phyloP scores from a whole-genome alignment of 2,329 filamentous ascomycete species.

The Aspergillus fijiensis region DNA sequence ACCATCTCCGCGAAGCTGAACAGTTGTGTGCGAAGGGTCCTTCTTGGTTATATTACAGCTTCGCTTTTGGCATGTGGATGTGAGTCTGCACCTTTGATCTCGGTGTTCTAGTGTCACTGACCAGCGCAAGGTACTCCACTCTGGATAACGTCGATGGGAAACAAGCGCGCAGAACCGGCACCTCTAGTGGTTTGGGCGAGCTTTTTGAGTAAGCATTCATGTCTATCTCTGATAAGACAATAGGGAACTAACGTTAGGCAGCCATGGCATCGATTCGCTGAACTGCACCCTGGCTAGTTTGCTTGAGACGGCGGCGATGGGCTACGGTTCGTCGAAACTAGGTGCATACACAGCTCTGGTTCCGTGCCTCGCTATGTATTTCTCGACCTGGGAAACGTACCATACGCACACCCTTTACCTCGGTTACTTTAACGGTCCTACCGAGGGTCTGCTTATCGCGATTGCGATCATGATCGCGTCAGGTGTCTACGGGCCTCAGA shows the following conservation, averaged over 20 bases:
- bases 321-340: constrained; percentile 75
- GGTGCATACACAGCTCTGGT: constrained; percentile 90
- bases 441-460: constrained; percentile 89
- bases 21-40: constrained; percentile 60
- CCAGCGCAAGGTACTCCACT: constrained; percentile 69
- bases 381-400: constrained; percentile 99
- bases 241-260: constrained; percentile 33
- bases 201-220: constrained; percentile 71
- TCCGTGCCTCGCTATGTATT: constrained; percentile 96
- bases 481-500: constrained; percentile 80
- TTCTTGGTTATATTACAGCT: constrained; percentile 92
- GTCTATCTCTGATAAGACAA: constrained; percentile 7
- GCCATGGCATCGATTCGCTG: constrained; percentile 93
- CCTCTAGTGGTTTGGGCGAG: constrained; percentile 90
- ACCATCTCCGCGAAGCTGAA: constrained; percentile 13
- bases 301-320: constrained; percentile 90
- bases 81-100: constrained; percentile 39
- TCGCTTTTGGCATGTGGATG: constrained; percentile 95
- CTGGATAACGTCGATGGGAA: constrained; percentile 99
- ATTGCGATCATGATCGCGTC: constrained; percentile 82
- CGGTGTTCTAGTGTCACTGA: neutral
- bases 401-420: constrained; percentile 97
- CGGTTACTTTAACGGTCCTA: constrained; percentile 94
- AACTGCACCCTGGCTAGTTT: constrained; percentile 94
- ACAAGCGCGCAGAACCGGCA: constrained; percentile 90